Percentiles rank a stretch among this genome's conserved stretches.
Evolutionary conservation across 108 stramenopile species (phyloP).

Genomic region (Aurantiochytrium sp.): DNA sequence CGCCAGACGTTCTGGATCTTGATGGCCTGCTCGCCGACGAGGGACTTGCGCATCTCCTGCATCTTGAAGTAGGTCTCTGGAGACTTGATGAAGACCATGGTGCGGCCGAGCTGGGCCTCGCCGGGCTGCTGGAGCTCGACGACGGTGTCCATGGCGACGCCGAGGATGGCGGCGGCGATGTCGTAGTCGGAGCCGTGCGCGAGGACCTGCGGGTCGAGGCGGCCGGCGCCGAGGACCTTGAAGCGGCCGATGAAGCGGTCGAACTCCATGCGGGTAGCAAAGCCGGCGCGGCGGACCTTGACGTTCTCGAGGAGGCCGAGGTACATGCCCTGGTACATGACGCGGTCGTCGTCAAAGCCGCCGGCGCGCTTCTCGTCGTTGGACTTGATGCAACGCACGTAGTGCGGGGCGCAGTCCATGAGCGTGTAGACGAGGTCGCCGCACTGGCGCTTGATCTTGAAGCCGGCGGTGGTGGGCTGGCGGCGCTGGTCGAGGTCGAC

Average conservation of each 20-base stretch:
- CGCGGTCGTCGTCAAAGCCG: not conserved
- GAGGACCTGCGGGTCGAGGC: not conserved
- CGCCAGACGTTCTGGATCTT: slow-evolving; percentile 18
- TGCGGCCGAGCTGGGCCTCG: not conserved
- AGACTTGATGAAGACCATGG: slow-evolving; percentile 17
- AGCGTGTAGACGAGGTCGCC: slow-evolving; percentile 73
- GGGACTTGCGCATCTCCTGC: not conserved
- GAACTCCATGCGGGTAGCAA: slow-evolving; percentile 31
- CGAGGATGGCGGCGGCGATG: not conserved
- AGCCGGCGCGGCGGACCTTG: slow-evolving; percentile 27
- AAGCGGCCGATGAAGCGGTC: slow-evolving; percentile 6
- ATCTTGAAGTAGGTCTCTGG: not conserved
- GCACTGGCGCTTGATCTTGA: slow-evolving; percentile 80
- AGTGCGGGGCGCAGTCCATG: slow-evolving; percentile 83
- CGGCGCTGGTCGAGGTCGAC: not conserved
- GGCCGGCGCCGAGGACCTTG: slow-evolving; percentile 23
- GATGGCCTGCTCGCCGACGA: slow-evolving; percentile 15
- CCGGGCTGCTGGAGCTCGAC: not conserved
- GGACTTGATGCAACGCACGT: slow-evolving; percentile 96
- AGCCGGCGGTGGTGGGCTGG: slow-evolving; percentile 33
- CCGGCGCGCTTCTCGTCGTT: slow-evolving; percentile 61
- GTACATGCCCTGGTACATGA: slow-evolving; percentile 18
- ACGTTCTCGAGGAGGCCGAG: slow-evolving; percentile 32
- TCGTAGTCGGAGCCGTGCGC: slow-evolving; percentile 16
- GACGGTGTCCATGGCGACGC: not conserved